A percentile compares a stretch with the other conserved stretches of the same genome.
Conservation (phyloP, 2,329 filamentous ascomycete species). For the Arthrobotrys pseudoclavata region DNA sequence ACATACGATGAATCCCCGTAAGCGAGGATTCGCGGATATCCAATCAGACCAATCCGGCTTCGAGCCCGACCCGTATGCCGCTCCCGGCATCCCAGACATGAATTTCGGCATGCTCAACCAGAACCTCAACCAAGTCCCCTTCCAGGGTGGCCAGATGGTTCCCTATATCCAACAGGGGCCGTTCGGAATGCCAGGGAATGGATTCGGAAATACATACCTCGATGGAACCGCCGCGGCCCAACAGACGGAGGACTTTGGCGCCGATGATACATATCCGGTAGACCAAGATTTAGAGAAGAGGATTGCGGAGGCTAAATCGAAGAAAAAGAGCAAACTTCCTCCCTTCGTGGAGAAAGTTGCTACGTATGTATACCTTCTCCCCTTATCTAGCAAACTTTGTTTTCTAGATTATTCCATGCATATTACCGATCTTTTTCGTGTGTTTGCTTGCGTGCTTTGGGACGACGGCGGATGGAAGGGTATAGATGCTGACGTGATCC, state of each 20-base stretch:
- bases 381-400: slow-evolving; percentile 12
- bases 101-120: slow-evolving; percentile 51
- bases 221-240: slow-evolving; percentile 36
- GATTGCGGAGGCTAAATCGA: slow-evolving; percentile 83
- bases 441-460: slow-evolving; percentile 18
- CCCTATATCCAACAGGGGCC: slow-evolving; percentile 51
- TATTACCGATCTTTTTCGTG: slow-evolving; percentile 39
- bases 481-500: slow-evolving; percentile 58
- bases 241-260: slow-evolving; percentile 73
- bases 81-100: slow-evolving; percentile 43
- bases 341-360: slow-evolving; percentile 89
- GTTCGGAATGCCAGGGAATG: slow-evolving; percentile 41
- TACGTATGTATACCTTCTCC: slow-evolving; percentile 43
- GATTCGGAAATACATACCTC: slow-evolving; percentile 46
- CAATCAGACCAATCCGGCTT: slow-evolving; percentile 54
- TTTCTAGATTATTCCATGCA: slow-evolving; percentile 33
- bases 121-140: slow-evolving; percentile 50
- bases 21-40: slow-evolving; percentile 58
- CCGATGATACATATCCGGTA: slow-evolving; percentile 70
- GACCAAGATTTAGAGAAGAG: slow-evolving; percentile 78
- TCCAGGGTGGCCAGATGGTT: slow-evolving; percentile 49
- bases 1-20: slow-evolving; percentile 58
- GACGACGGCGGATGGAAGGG: slow-evolving; percentile 29
- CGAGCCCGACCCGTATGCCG: slow-evolving; percentile 50
- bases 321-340: slow-evolving; percentile 85